These are phyloP conservation scores for Coemansia sp. DNA, from an alignment of 192 early-diverging fungal species.

Conservation along the genomic window DNA sequence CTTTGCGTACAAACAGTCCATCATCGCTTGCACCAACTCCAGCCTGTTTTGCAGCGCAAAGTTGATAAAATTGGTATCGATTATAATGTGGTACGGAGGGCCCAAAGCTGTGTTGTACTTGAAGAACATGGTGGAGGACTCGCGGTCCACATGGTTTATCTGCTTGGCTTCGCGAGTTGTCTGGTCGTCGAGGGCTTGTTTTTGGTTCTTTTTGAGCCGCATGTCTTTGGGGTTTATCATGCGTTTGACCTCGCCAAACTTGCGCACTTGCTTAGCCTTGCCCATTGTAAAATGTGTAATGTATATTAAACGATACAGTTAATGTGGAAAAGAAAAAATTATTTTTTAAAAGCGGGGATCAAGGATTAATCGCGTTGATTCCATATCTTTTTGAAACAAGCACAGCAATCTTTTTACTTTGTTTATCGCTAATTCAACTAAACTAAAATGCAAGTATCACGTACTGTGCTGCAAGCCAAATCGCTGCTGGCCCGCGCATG, in stretches of 20 bases:
- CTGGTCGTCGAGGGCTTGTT: constrained; percentile 22
- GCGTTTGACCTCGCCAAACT: constrained; percentile 93
- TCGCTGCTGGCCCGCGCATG: constrained; percentile 38
- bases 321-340: constrained; percentile 3
- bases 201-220: constrained; percentile 70
- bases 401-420: background rate
- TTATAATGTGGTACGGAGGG: constrained; percentile 93
- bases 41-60: constrained; percentile 99
- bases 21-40: constrained; percentile 94
- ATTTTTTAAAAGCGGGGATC: background rate
- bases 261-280: constrained; percentile 89
- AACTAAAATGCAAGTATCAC: constrained; percentile 28
- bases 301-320: background rate
- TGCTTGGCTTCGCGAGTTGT: background rate
- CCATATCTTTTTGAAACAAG: no score
- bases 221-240: constrained; percentile 89
- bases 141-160: constrained; percentile 38
- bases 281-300: constrained; percentile 52
- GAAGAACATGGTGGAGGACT: constrained; percentile 76
- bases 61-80: constrained; percentile 99
- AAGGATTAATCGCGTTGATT: background rate
- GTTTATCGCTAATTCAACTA: background rate
- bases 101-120: constrained; percentile 92
- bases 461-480: constrained; percentile 20
- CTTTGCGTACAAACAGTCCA: constrained; percentile 99